Evolutionary conservation across 768 basidiomycete genomes (phyloP).

Genomic region (Russula lepida): DNA sequence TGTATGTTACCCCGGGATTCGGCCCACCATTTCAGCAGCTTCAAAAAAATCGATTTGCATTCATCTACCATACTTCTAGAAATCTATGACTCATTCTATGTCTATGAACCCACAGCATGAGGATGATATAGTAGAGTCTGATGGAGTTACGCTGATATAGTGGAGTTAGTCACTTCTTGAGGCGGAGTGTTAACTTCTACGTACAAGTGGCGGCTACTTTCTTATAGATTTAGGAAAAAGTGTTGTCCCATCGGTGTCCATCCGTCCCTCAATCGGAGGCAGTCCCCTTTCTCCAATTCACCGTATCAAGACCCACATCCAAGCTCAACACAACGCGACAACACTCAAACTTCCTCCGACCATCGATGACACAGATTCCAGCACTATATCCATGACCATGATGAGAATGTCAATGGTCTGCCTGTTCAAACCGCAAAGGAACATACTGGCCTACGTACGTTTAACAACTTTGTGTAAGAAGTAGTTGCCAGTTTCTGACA

Average conservation of each 20-base stretch:
- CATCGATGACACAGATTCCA: conserved; percentile 1
- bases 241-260: conserved; percentile 53
- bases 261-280: conserved; percentile 39
- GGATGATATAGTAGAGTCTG: too few species aligned
- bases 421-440: conserved; percentile 4
- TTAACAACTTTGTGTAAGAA: conserved; percentile 3
- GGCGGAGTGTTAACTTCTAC: too few species aligned
- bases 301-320: conserved; percentile 16
- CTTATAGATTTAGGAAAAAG: conserved; percentile 64
- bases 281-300: conserved; percentile 28
- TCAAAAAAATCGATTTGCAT: too few species aligned
- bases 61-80: too few species aligned
- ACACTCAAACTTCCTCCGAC: background rate
- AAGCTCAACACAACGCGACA: background rate
- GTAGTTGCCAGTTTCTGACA: conserved; percentile 18
- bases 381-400: background rate
- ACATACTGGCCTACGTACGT: conserved; percentile 6
- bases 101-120: too few species aligned
- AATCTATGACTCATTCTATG: too few species aligned
- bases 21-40: too few species aligned
- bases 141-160: too few species aligned
- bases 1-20: too few species aligned
- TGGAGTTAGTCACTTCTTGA: too few species aligned
- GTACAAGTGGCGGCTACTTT: background rate
- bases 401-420: background rate